These are phyloP conservation scores for Haematococcus sp. DNA, from an alignment of 139 green algal species.

Conservation along the genomic window DNA sequence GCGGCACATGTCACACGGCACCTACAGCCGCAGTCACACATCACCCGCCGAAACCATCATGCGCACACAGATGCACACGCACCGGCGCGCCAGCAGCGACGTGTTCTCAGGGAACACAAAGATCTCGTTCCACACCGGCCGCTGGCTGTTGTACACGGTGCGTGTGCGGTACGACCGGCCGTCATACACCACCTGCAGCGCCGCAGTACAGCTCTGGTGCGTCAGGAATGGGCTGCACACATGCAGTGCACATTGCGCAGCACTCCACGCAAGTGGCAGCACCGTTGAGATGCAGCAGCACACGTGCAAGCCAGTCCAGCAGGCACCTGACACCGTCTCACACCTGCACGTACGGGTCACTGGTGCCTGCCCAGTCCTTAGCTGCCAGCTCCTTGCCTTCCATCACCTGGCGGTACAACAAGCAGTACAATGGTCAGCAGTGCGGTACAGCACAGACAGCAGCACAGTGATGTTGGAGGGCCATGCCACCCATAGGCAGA, in stretches of 20 bases:
- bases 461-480: no score
- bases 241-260: no score
- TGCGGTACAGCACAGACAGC: no score
- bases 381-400: slow-evolving; percentile 23
- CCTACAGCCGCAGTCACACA: no score
- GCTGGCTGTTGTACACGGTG: slow-evolving; percentile 26
- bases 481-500: no score
- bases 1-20: no score
- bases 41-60: no score
- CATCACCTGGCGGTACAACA: background rate
- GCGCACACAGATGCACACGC: no score
- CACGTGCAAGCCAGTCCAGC: no score
- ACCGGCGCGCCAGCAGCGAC: slow-evolving; percentile 20
- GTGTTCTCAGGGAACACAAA: slow-evolving; percentile 36
- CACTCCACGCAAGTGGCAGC: no score
- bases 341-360: slow-evolving; percentile 29
- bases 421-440: no score
- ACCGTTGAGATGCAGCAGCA: no score
- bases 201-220: background rate
- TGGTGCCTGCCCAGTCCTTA: slow-evolving; percentile 29
- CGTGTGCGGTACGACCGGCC: slow-evolving; percentile 21
- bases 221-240: slow-evolving; percentile 6
- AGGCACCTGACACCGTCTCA: background rate
- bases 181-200: slow-evolving; percentile 19
- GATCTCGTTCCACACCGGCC: slow-evolving; percentile 28